A percentile compares a stretch with the other conserved stretches of the same genome.
These are phyloP conservation scores for Neckera pumila DNA, from an alignment of 225 moss, liverwort and hornwort genomes.

Conservation along the genomic window DNA sequence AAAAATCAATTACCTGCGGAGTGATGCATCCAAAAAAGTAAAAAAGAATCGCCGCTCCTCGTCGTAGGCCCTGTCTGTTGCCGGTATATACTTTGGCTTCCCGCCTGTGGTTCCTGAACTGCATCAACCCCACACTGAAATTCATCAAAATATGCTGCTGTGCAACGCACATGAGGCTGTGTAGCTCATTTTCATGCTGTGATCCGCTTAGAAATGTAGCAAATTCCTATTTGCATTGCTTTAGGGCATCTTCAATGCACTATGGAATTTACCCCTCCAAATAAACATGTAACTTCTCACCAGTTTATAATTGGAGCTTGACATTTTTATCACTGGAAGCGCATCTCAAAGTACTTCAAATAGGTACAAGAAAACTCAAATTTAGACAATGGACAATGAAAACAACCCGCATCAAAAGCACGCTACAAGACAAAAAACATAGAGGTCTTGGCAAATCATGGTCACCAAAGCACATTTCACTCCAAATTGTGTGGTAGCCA, in stretches of 20 bases:
- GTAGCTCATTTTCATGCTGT: neutral
- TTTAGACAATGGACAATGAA: neutral
- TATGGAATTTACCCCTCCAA: neutral
- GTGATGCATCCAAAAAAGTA: neutral
- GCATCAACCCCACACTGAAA: neutral
- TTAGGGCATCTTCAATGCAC: neutral
- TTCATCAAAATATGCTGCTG: neutral
- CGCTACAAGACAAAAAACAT: neutral
- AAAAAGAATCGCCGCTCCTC: neutral
- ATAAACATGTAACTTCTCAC: neutral
- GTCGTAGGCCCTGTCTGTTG: neutral
- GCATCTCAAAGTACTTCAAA: neutral
- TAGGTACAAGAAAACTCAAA: neutral
- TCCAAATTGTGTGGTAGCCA: neutral
- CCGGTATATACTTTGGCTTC: constrained; percentile 40
- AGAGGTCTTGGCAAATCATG: neutral
- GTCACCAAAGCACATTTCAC: neutral
- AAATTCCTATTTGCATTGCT: neutral
- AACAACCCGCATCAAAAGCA: neutral
- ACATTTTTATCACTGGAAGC: neutral
- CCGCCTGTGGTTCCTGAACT: constrained; percentile 72
- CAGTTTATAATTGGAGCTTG: neutral
- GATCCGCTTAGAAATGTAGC: neutral
- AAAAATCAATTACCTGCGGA: neutral
- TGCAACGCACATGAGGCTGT: neutral